Conservation (phyloP, 495 filamentous ascomycete species). For the Rusavskia elegans region DNA sequence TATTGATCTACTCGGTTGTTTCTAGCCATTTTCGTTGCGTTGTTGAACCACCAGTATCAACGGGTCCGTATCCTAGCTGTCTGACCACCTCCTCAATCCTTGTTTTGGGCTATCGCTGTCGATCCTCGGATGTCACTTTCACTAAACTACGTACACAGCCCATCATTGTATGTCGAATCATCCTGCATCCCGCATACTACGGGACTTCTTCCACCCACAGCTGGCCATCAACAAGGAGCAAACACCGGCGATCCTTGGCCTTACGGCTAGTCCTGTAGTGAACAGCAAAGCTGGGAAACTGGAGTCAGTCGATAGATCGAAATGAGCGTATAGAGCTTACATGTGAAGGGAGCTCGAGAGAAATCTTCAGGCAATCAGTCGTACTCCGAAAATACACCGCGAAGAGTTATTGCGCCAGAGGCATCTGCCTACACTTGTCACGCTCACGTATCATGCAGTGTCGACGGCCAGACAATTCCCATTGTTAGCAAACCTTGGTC, state of each 20-base stretch:
- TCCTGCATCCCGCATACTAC: constrained; percentile 66
- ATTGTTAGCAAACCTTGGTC: constrained; percentile 2
- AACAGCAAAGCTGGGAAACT: constrained; percentile 25
- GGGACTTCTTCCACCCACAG: constrained; percentile 48
- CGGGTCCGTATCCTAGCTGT: background rate
- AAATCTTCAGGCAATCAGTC: constrained; percentile 59
- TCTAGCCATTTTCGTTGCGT: no score
- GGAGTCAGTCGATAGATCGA: constrained; percentile 13
- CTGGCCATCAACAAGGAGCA: constrained; percentile 17
- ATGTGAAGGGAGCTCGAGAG: constrained; percentile 47
- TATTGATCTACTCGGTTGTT: no score
- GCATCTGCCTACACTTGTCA: constrained; percentile 46
- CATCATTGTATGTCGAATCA: constrained; percentile 52
- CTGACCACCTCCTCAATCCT: constrained; percentile 3
- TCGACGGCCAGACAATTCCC: background rate
- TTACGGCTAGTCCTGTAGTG: constrained; percentile 73
- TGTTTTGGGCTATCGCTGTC: no score
- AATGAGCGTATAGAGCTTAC: background rate
- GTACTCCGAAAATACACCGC: constrained; percentile 54
- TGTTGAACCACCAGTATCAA: no score
- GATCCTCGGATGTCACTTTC: constrained; percentile 11
- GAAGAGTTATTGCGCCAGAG: constrained; percentile 53
- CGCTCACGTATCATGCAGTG: constrained; percentile 27
- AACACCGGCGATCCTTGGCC: constrained; percentile 62
- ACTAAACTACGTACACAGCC: constrained; percentile 29